Evolutionary conservation across 805 yeast genomes (phyloP), one percentile per base, ranked within the genome.

Genomic region (Zygosaccharomyces bailii): DNA sequence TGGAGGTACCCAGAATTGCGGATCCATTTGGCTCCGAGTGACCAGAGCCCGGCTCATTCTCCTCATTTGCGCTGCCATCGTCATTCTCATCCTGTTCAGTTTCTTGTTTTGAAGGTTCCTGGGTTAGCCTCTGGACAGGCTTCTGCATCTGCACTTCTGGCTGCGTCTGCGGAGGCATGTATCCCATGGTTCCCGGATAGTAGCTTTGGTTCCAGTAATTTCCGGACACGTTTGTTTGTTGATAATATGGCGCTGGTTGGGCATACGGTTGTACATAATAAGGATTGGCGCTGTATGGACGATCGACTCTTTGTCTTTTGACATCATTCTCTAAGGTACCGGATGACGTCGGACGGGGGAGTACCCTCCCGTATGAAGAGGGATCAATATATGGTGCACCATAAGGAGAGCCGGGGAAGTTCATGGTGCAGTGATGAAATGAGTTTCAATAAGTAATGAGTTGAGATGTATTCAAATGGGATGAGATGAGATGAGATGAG

Each of bases 1-100:
- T 84, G 25, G 73, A 70, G 0, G 91, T 83, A 0, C 91, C 91
- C 21, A 71, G 80, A 9, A 83, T 78, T 2, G 58, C 18, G 21
- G 34, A 25, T 9, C 16, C 13, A 35, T 31, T 21, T 33, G 23
- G 7, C 27, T 31, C 16, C 18, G 37, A 41, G 7, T 42, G 46
- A 3, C 34, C 40, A 14, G 21, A 40, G 1, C 45, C 44, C 11
- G 19, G 43, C 14, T 27, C 39, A 19, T 38, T 27, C 19, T 30
- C 43, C 6, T 39, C 47, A 10, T 34, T 44, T 13, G 40, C 48
- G 9, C 34, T 32, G 4, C 39, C 49, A 21, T 43, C 50, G 17
- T 35, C 41, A 13, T 44, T 51, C 10, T n/a, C n/a, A n/a, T 42
- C 50, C 19, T 39, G 40, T 25, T 24, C 43, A 25, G 32, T 6